Evolutionary conservation across 306 rosid genomes (phyloP).

Genomic region (Chamaecrista fasciculata): DNA sequence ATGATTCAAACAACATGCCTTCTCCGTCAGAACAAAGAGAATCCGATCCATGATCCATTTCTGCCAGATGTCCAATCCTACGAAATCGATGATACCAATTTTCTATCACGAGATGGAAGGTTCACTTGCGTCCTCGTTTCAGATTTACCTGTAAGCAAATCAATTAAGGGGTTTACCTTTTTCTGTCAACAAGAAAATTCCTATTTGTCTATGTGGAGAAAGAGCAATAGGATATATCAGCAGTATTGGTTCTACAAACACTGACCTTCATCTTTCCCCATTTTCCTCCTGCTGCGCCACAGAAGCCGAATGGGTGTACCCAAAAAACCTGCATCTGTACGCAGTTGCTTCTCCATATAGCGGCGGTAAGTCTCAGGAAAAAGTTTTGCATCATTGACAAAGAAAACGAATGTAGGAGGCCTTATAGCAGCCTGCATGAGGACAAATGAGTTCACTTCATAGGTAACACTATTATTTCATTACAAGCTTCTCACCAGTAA

Average conservation of each 20-base stretch:
- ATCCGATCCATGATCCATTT: constrained; percentile 1
- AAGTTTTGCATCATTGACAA: constrained; percentile 91
- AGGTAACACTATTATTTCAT: constrained; percentile 2
- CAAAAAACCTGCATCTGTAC: constrained; percentile 78
- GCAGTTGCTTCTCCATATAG: constrained; percentile 90
- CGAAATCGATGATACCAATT: constrained; percentile 29
- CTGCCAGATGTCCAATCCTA: constrained; percentile 29
- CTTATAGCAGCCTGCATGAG: constrained; percentile 88
- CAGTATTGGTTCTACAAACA: constrained; percentile 18
- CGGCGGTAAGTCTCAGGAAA: constrained; percentile 84
- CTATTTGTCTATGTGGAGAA: background rate
- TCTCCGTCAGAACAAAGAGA: constrained; percentile 14
- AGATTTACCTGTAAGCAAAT: constrained; percentile 53
- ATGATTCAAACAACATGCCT: background rate
- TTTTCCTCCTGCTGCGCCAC: constrained; percentile 83
- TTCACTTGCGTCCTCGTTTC: constrained; percentile 39
- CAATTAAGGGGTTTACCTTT: background rate
- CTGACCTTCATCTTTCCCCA: constrained; percentile 69
- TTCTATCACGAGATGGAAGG: constrained; percentile 40
- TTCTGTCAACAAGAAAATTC: background rate
- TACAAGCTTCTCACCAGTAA: background rate
- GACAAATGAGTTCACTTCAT: constrained; percentile 10
- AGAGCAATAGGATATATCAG: background rate
- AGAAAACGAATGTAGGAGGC: constrained; percentile 94
- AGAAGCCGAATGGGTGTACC: constrained; percentile 90